Conservation (phyloP, 805 yeast genomes). For the Hanseniaspora mollemarum region DNA sequence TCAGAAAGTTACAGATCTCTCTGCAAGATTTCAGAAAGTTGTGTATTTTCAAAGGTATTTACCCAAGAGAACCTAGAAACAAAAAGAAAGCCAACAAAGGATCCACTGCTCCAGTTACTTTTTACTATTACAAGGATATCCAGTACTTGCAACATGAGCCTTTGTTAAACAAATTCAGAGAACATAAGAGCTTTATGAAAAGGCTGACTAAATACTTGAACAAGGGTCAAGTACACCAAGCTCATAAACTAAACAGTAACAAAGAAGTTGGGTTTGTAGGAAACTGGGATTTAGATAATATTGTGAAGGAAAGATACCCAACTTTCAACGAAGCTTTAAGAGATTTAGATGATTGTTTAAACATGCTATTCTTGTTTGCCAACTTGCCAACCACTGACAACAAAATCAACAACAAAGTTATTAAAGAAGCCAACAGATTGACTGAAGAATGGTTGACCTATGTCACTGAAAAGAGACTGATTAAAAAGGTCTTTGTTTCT, state of each 20-base stretch:
- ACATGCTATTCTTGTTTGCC: constrained; percentile 87
- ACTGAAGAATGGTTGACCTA: constrained; percentile 94
- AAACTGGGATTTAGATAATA: constrained; percentile 72
- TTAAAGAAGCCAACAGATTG: constrained; percentile 75
- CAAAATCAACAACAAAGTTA: constrained; percentile 62
- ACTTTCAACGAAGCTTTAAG: constrained; percentile 83
- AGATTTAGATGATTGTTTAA: constrained; percentile 89
- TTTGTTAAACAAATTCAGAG: constrained; percentile 78
- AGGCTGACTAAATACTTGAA: constrained; percentile 83
- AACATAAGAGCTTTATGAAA: constrained; percentile 86
- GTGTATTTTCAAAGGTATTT: constrained; percentile 95
- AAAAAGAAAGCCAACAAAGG: constrained; percentile 96
- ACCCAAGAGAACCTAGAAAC: constrained; percentile 91
- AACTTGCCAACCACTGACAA: constrained; percentile 84
- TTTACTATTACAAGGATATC: constrained; percentile 86
- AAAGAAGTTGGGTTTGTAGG: constrained; percentile 38
- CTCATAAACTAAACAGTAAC: constrained; percentile 69
- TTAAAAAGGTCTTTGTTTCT: constrained; percentile 85
- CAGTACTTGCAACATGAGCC: constrained; percentile 95
- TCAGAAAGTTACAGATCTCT: constrained; percentile 80
- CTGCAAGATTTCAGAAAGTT: constrained; percentile 93
- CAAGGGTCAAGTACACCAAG: constrained; percentile 81
- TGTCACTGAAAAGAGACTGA: constrained; percentile 69
- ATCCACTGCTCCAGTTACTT: constrained; percentile 90
- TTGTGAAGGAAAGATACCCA: constrained; percentile 92